A percentile compares a stretch with the other conserved stretches of the same genome.
Evolutionary conservation across 176 grass and related monocot genomes (phyloP).

Genomic region (Bolboschoenus planiculmis): DNA sequence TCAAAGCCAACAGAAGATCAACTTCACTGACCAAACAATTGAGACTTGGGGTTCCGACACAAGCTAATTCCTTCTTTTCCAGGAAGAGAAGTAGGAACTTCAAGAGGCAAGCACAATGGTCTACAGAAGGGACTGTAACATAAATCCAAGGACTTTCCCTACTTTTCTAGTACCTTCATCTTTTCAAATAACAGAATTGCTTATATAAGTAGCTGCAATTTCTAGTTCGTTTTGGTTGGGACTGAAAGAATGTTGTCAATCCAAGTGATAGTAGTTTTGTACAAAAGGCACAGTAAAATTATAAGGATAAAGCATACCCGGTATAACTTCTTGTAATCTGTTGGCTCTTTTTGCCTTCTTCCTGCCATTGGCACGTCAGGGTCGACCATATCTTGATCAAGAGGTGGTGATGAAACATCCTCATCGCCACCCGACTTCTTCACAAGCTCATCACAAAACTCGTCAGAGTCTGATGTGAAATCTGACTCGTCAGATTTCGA

Average conservation of each 20-base stretch:
- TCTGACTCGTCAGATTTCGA: slow-evolving; percentile 56
- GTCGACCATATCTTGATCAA: slow-evolving; percentile 35
- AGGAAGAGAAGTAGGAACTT: not conserved
- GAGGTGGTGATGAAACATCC: slow-evolving; percentile 28
- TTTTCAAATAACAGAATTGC: not conserved
- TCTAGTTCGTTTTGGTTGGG: slow-evolving; percentile 10
- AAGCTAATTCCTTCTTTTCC: not conserved
- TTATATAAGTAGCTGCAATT: slow-evolving; percentile 11
- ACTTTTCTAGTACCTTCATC: not conserved
- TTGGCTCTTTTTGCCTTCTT: slow-evolving; percentile 52
- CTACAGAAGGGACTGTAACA: not conserved
- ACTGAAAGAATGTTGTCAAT: slow-evolving; percentile 17
- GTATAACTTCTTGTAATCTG: slow-evolving; percentile 86
- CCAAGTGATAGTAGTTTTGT: slow-evolving; percentile 12
- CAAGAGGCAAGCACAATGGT: not conserved
- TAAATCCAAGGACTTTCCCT: not conserved
- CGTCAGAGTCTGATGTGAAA: slow-evolving; percentile 88
- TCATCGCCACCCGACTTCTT: slow-evolving; percentile 39
- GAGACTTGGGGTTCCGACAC: not conserved
- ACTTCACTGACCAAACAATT: not conserved
- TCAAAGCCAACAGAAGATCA: not conserved
- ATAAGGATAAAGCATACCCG: slow-evolving; percentile 47
- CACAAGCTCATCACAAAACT: slow-evolving; percentile 76
- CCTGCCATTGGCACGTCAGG: slow-evolving; percentile 25
- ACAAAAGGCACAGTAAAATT: not conserved